Base-by-base conservation (phyloP, 306 rosid species). In the Casuarina equisetifolia region DNA sequence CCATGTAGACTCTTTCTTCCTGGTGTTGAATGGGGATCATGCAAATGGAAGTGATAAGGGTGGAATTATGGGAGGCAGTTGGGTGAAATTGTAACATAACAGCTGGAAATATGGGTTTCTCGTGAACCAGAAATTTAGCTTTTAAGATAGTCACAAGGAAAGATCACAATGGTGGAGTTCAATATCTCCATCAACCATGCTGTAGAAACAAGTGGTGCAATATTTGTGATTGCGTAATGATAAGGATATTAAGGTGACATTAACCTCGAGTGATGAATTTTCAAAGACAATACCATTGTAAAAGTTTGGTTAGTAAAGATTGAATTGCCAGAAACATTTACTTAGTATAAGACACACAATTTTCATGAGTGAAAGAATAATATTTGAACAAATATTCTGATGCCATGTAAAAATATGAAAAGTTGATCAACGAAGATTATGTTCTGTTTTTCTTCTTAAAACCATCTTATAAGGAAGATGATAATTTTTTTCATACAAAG, bases 61-160 rank as follows among this genome's bases (percentile, higher is more conserved):
- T 69, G 51, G 63, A 79, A 38, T 40, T 67, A 40, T 19, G 51
- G 15, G 70, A 36, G 76, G 79, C 79, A 78, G 90, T 80, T 84
- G 88, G 67, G 77, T 20, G 77, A 75, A 85, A 75, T 81, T 82
- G 81, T 78, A 74, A 84, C 70, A 76, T 52, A 73, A 83, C 76
- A 78, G 96, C 80, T 90, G 88, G 72, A 85, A 49, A 78, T 75
- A 76, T 78, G 88, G 88, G 81, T 53, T 74, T 85, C 88, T 81
- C 86, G 90, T 93, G 97, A 82, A 57, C 46, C 80, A 39, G 53
- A 70, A 76, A 66, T 55, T 54, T 63, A 68, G 62, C 90, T 89
- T 25, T 91, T 83, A 66, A 70, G 52, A 66, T 73, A 78, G 57
- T 89, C 86, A 87, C 91, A 84, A 61, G 68, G 42, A 61, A 35